Base-by-base conservation (phyloP, 345 rosid genomes). In the Dovyalis caffra region DNA sequence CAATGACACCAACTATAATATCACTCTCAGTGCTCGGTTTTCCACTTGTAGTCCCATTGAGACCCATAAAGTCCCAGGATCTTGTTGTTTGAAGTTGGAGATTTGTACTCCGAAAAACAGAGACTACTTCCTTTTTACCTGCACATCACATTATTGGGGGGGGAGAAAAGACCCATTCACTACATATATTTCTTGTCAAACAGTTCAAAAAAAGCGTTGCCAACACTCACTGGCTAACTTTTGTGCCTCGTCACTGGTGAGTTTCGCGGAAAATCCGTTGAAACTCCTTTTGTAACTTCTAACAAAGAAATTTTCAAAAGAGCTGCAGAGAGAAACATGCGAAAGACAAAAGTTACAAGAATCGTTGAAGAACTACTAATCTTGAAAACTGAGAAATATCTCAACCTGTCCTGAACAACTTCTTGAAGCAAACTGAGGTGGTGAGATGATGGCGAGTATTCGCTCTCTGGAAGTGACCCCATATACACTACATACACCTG, bases 41-140 rank as follows among this genome's bases (percentile, higher is more conserved):
- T 32, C 32, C 32, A 33, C 38, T 63, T 28, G 18, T 6, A 7
- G 66, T 14, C 66, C 14, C 66, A 31, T 29, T 63, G 35, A 63
- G 29, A 67, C 70, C 70, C 51, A 67, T 67, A 51, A 40, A 67
- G 32, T 40, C 56, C 70, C 70, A 67, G 3, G 66, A 63, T 31
- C 66, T 63, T 63, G 66, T 63, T 26, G 66, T 63, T 2, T 63
- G 66, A 29, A 63, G 66, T 32, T 63, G 34, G 21, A 28, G 37
- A 28, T 18, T 63, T 31, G 16, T 63, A 20, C 66, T 63, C 18
- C 37, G 66, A 31, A 63, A 63, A 12, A 63, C 34, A 29, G 66
- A 63, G 14, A 63, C 37, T 9, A 63, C 66, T 28, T 29, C 66
- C 14, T 63, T 29, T 18, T 29, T 63, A 12, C 66, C 66, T 63